Evolutionary conservation across 306 rosid genomes (phyloP), one percentile per base, ranked within the genome.

Genomic region (Hippophae rhamnoides): DNA sequence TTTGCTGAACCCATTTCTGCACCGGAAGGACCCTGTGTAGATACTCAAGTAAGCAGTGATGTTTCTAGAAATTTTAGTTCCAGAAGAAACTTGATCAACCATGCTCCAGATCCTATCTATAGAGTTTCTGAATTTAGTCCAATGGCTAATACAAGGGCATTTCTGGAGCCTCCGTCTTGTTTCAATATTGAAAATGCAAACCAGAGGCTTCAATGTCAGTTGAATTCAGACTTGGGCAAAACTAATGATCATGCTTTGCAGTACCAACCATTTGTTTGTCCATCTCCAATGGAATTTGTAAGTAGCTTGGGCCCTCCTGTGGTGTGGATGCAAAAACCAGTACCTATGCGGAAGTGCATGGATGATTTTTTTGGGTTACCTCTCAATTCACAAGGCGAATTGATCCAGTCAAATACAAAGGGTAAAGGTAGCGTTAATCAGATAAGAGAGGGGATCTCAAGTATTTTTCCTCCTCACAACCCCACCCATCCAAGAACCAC

Each of bases 351-450:
- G 70, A 80, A 74, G 69, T 62, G 60, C 57, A 9, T 43, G 69
- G 77, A 78, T 54, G 79, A 65, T 41, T 77, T 78, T 57, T 71
- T 73, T 27, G 87, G 99, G 47, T 87, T 88, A 78, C 99, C 99
- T 58, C 93, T 93, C 75, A 88, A 88, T 71, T 93, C 97, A 54
- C 96, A 86, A 41, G 99, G 99, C 45, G 95, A 85, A 72, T 71
- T 86, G 62, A 86, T 88, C 69, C 88, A 74, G 71, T 81, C 85
- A 65, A 79, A 78, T 85, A 73, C 96, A 59, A 77, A 83, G 55
- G 69, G 70, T 60, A 68, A 68, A 52, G 56, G 61, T 69, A 68
- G 73, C 52, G 56, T 52, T 70, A 62, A 66, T 54, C 94, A 81
- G 70, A 61, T 45, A 43, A 73, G 73, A 74, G 69, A 78, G 65